Percentiles rank a stretch among this genome's conserved stretches.
Evolutionary conservation across 202 grass and related monocot species (phyloP).

Genomic region (Sporobolus alterniflorus): DNA sequence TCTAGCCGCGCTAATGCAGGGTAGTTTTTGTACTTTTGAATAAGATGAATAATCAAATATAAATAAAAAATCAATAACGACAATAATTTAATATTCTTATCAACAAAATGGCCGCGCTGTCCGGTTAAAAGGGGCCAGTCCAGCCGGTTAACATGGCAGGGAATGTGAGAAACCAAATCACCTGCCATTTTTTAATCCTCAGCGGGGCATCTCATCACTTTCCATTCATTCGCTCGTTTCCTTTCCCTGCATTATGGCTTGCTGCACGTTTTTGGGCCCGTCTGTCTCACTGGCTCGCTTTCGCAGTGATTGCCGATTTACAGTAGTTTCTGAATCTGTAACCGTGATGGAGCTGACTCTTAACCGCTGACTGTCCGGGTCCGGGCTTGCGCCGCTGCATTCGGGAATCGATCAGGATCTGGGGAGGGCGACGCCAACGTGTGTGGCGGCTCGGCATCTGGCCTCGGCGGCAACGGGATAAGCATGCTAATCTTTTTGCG

Average conservation of each 20-base stretch:
- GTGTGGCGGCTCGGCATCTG: too few species aligned
- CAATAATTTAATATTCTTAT: not conserved
- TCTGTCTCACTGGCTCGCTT: not conserved
- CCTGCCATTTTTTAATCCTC: not conserved
- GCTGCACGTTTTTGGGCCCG: constrained; percentile 13
- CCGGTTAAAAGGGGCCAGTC: constrained; percentile 29
- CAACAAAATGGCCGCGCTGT: constrained; percentile 19
- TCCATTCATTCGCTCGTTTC: not conserved
- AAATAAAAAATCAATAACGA: too few species aligned
- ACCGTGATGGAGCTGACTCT: not conserved
- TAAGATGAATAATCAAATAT: too few species aligned
- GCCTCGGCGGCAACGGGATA: too few species aligned
- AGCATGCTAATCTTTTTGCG: too few species aligned
- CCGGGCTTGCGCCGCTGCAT: not conserved
- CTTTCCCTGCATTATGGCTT: not conserved
- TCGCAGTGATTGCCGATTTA: not conserved
- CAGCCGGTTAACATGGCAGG: not conserved
- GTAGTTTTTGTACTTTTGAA: too few species aligned
- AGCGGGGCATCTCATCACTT: not conserved
- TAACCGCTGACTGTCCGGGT: too few species aligned
- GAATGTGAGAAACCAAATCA: not conserved
- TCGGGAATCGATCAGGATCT: too few species aligned
- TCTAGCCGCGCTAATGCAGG: too few species aligned
- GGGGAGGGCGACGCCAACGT: too few species aligned
- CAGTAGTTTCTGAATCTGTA: not conserved